Evolutionary conservation across 352 stramenopile species (phyloP), one percentile per base, ranked within the genome.

Genomic region (Thraustotheca clavata): DNA sequence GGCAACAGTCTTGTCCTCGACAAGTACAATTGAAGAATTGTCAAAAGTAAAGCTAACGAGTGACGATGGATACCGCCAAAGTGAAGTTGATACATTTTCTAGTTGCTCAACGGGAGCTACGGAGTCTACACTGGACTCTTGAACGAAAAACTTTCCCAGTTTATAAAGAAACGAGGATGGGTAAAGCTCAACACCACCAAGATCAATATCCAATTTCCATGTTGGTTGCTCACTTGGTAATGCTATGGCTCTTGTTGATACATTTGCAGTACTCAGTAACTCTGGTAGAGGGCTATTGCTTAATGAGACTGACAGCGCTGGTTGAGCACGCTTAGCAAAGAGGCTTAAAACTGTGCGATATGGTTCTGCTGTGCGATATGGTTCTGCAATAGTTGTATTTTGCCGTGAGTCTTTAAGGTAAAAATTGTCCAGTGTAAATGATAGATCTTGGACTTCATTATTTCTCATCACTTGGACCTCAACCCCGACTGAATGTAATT

Each of bases 1-100:
- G 0, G 74, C 67, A 34, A 85, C 88, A 34, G 75, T 73, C 20
- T 76, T 79, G 34, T 94, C 76, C 67, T 94, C 84, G 0, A 91
- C 83, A 8, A 94, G 71, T 22, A 91, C 49, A 24, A 94, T 41
- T 7, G 83, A 76, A 1, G 83, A 26, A 29, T 14, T 18, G 8
- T 55, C 4, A 49, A 34, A 61, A 7, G 7, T 14, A 8, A 61
- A 9, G 12, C n/a, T 20, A 11, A 61, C 35, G 16, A 9, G 11
- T 24, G 49, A 3, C n/a, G 34, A 4, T 11, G 27, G 27, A 29
- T 47, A 49, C 12, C 35, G 34, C 34, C 29, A 61, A 18, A 2
- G 16, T 4, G 34, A 9, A 18, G 24, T 0, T 59, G 29, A 48
- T 34, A n/a, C n/a, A n/a, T n/a, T n/a, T n/a, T n/a, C n/a, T n/a